Base-by-base conservation (phyloP, 176 grass and related monocot species). In the Phoenix roebelenii region DNA sequence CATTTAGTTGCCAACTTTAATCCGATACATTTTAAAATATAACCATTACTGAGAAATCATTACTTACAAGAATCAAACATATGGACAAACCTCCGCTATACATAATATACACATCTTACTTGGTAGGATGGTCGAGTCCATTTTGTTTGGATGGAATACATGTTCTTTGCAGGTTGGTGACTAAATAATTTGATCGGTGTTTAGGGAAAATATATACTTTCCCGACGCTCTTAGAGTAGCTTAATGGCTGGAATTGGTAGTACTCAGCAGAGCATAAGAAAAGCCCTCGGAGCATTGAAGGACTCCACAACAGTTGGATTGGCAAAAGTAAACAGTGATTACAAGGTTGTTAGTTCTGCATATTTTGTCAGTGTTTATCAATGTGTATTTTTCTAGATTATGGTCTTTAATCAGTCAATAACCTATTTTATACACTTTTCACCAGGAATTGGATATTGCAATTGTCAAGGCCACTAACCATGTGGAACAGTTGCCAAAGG, bases 381-480 rank as follows among this genome's bases (percentile, higher is more conserved):
- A 44, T 44, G 35, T 12, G 35, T 44, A 44, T 44, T 1, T 44
- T 12, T 12, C 35, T 0, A 44, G 35, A 44, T 44, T 44, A 44
- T 44, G 35, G 35, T 44, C 10, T 44, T 44, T 14, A 44, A 44
- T 44, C 9, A 12, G 35, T 44, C 7, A 44, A 3, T 44, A 44
- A 44, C 35, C 35, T 44, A 44, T 44, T 44, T 12, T 44, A 3
- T 44, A 6, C 35, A 12, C 35, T 44, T 44, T 50, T 26, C 18
- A 9, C 26, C 55, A 70, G 68, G 68, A 59, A 15, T 55, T 70
- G 29, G 68, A 70, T 70, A 44, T 59, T 50, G 68, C 68, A 4
- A 60, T 70, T 14, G 54, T 70, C 54, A 70, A 70, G 23, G 68
- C 68, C 25, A 70, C 68, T 70, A 70, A 70, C 55, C 68, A 70